phyloP scores from a whole-genome alignment of 2,329 filamentous ascomycete genomes.

The Trichoderma aggressivum region DNA sequence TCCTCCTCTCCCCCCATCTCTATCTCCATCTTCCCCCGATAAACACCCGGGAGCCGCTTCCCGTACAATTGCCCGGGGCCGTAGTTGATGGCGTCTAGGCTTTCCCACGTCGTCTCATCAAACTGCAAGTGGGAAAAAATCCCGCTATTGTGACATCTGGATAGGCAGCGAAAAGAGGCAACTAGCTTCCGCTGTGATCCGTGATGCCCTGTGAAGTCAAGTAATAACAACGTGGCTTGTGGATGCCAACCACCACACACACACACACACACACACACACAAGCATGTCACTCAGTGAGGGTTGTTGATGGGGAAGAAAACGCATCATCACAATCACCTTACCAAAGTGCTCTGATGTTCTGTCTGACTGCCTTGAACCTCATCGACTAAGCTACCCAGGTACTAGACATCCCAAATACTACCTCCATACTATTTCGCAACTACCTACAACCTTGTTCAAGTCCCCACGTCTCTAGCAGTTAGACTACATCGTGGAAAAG shows the following conservation, averaged over 20 bases:
- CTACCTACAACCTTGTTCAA: neutral
- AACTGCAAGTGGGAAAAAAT: neutral
- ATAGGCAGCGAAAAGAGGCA: neutral
- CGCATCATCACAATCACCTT: neutral
- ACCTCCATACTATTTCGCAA: neutral
- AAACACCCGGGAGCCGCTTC: neutral
- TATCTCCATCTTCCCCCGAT: neutral
- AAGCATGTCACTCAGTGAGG: slow-evolving; percentile 2
- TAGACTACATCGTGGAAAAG: neutral
- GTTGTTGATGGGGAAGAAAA: neutral
- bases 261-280: neutral
- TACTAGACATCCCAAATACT: no score
- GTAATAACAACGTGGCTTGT: slow-evolving; percentile 11
- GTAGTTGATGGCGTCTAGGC: neutral
- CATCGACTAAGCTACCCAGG: no score
- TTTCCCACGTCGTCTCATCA: neutral
- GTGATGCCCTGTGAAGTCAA: neutral
- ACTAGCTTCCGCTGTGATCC: neutral
- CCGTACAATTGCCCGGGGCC: neutral
- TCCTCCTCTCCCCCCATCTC: neutral
- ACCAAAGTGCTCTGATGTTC: neutral
- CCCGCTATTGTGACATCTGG: neutral
- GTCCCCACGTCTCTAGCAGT: neutral
- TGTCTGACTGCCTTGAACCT: neutral
- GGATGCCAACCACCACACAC: neutral